phyloP scores from a whole-genome alignment of 352 stramenopile species.

The Aphanomyces euteiches region DNA sequence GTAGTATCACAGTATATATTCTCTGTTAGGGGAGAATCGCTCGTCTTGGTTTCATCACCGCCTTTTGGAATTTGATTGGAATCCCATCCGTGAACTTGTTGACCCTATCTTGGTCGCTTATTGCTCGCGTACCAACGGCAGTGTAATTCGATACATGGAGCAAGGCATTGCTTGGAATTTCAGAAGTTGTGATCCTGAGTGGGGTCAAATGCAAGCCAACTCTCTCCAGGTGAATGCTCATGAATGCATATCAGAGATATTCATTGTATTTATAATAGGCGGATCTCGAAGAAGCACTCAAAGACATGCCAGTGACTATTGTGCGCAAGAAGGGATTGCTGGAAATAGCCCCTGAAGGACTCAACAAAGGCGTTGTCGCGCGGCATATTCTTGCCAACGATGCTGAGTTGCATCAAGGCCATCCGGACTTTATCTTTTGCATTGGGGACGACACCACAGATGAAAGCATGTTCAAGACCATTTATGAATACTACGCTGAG shows the following conservation, averaged over 20 bases:
- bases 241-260: neutral
- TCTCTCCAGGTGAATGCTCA: slow-evolving; percentile 61
- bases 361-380: slow-evolving; percentile 96
- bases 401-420: slow-evolving; percentile 56
- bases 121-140: slow-evolving; percentile 94
- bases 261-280: slow-evolving; percentile 28
- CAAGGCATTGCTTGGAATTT: slow-evolving; percentile 97
- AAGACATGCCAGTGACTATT: slow-evolving; percentile 67
- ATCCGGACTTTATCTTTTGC: slow-evolving; percentile 94
- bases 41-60: slow-evolving; percentile 48
- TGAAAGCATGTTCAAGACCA: slow-evolving; percentile 96
- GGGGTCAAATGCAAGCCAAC: slow-evolving; percentile 93
- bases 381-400: slow-evolving; percentile 92
- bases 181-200: slow-evolving; percentile 96
- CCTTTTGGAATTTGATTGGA: slow-evolving; percentile 87
- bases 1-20: neutral
- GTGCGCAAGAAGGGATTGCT: slow-evolving; percentile 90
- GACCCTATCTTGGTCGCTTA: slow-evolving; percentile 94
- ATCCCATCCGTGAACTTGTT: slow-evolving; percentile 85
- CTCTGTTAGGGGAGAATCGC: neutral
- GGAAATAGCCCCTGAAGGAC: slow-evolving; percentile 92
- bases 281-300: slow-evolving; percentile 76
- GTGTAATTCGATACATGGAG: slow-evolving; percentile 88
- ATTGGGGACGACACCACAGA: slow-evolving; percentile 97
- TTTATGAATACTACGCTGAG: slow-evolving; percentile 89